Conservation (phyloP, 768 basidiomycete genomes). For the Mycena rosella region DNA sequence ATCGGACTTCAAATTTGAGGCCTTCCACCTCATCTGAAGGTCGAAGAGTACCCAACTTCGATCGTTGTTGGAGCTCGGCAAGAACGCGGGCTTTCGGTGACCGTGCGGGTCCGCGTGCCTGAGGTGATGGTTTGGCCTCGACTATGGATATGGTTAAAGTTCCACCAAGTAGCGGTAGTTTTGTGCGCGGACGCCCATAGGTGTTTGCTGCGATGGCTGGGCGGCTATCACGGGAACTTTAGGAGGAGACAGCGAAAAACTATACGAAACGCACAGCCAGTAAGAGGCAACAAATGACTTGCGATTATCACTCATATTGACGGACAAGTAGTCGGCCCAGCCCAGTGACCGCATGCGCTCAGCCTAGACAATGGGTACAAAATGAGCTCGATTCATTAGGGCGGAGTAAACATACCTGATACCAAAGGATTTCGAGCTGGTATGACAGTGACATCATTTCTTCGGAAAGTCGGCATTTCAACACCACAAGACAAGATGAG, state of each 20-base stretch:
- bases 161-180: conserved; percentile 75
- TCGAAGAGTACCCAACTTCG: conserved; percentile 66
- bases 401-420: conserved; percentile 60
- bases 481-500: not conserved
- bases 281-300: conserved; percentile 83
- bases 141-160: conserved; percentile 79
- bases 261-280: conserved; percentile 76
- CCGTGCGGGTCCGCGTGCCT: conserved; percentile 62
- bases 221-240: conserved; percentile 16
- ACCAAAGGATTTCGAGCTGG: conserved; percentile 91
- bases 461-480: conserved; percentile 44
- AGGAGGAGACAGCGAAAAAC: not conserved
- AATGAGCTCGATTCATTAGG: conserved; percentile 31
- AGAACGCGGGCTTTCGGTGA: conserved; percentile 67
- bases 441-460: conserved; percentile 95
- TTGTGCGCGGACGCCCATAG: conserved; percentile 50
- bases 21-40: conserved; percentile 85
- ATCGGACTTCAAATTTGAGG: conserved; percentile 75
- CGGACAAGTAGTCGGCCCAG: conserved; percentile 83
- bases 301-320: conserved; percentile 77
- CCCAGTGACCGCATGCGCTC: conserved; percentile 84
- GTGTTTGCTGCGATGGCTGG: conserved; percentile 44
- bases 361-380: conserved; percentile 56
- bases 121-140: conserved; percentile 56
- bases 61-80: conserved; percentile 71